Evolutionary conservation across 2,329 filamentous ascomycete genomes (phyloP).

Genomic region (Sclerotinia subarctica): DNA sequence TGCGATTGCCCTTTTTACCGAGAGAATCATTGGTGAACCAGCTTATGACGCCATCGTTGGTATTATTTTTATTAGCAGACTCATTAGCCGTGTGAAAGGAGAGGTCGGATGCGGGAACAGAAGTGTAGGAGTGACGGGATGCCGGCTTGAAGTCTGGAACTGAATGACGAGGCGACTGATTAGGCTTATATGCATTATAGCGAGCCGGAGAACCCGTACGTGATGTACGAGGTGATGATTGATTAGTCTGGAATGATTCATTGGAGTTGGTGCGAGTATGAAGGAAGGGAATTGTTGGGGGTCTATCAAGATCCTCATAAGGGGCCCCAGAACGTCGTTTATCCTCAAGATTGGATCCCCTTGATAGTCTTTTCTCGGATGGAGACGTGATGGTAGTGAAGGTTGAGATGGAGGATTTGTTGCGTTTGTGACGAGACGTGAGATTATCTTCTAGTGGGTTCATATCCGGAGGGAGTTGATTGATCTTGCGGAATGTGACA

Average conservation of each 20-base stretch:
- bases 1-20: constrained; percentile 23
- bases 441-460: constrained; percentile 87
- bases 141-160: constrained; percentile 48
- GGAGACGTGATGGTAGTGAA: constrained; percentile 37
- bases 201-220: constrained; percentile 53
- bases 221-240: constrained; percentile 52
- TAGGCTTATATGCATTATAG: constrained; percentile 49
- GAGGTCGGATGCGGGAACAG: constrained; percentile 43
- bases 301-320: constrained; percentile 47
- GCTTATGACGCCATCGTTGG: constrained; percentile 13
- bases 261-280: constrained; percentile 68
- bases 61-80: not conserved
- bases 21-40: constrained; percentile 38
- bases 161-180: constrained; percentile 46
- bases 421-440: constrained; percentile 79
- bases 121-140: constrained; percentile 51
- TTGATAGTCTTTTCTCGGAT: constrained; percentile 59
- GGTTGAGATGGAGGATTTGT: constrained; percentile 49
- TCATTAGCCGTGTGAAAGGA: constrained; percentile 24
- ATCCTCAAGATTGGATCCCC: constrained; percentile 40
- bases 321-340: constrained; percentile 45
- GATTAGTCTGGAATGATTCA: constrained; percentile 52
- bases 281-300: constrained; percentile 69
- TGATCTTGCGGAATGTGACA: constrained; percentile 77
- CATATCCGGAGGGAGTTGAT: constrained; percentile 83